Conservation (phyloP, 768 basidiomycete species). For the Suillus subalutaceus region DNA sequence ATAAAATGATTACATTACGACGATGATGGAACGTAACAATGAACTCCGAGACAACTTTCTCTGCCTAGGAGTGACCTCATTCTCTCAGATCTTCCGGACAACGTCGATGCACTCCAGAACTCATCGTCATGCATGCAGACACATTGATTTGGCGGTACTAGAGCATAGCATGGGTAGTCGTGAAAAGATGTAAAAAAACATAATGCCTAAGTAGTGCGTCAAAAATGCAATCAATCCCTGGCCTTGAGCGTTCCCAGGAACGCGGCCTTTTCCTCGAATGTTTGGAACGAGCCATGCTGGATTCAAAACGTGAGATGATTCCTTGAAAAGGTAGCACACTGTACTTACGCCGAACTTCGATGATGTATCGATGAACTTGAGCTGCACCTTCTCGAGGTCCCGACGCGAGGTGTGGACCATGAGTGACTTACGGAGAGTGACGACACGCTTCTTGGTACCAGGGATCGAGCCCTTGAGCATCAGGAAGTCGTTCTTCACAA, state of each 20-base stretch:
- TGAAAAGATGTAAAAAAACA: conserved; percentile 37
- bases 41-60: too few relatives aligned
- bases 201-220: conserved; percentile 43
- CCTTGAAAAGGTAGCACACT: background rate
- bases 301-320: conserved; percentile 15
- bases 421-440: conserved; percentile 96
- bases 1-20: too few relatives aligned
- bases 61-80: too few relatives aligned
- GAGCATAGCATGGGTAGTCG: conserved; percentile 43
- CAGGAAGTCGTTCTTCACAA: conserved; percentile 98
- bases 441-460: conserved; percentile 97
- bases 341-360: conserved; percentile 91
- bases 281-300: conserved; percentile 96
- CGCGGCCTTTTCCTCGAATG: conserved; percentile 92
- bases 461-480: conserved; percentile 96
- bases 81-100: background rate
- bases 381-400: conserved; percentile 96
- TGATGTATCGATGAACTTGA: conserved; percentile 99
- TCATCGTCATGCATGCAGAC: conserved; percentile 13
- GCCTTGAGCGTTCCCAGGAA: conserved; percentile 93
- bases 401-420: conserved; percentile 95
- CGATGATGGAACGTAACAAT: too few relatives aligned
- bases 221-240: conserved; percentile 58
- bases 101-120: background rate
- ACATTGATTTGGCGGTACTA: conserved; percentile 34